Conservation (phyloP, 192 early-diverging fungal species). For the Coemansia javaensis region DNA sequence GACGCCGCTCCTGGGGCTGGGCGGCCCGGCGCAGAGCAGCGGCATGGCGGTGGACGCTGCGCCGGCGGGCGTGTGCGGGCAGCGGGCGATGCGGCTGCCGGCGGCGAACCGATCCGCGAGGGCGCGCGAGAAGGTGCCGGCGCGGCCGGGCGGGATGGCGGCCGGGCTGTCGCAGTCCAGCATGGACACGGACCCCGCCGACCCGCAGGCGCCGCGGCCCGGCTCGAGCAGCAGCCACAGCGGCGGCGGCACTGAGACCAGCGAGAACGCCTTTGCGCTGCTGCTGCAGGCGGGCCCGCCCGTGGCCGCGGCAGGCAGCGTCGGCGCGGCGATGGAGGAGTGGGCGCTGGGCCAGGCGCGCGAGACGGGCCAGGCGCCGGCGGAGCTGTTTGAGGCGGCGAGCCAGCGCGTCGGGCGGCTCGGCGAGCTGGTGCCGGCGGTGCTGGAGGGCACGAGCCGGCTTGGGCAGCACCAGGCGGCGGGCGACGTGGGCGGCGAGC, state of each 20-base stretch:
- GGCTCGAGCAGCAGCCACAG: background rate
- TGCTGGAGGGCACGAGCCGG: slow-evolving; percentile 9
- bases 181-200: slow-evolving; percentile 32
- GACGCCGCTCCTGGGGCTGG: slow-evolving; percentile 9
- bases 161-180: slow-evolving; percentile 2
- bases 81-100: slow-evolving; percentile 15
- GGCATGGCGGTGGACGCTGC: no score
- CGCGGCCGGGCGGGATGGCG: background rate
- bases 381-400: slow-evolving; percentile 2
- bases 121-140: slow-evolving; percentile 28
- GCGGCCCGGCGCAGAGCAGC: no score
- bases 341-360: slow-evolving; percentile 26
- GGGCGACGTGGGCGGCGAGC: slow-evolving; percentile 10
- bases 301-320: background rate
- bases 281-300: slow-evolving; percentile 10
- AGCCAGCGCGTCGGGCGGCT: slow-evolving; percentile 19
- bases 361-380: slow-evolving; percentile 7
- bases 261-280: slow-evolving; percentile 11
- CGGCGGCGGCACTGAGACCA: background rate
- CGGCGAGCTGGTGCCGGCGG: slow-evolving; percentile 13
- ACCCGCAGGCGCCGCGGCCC: slow-evolving; percentile 1
- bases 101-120: slow-evolving; percentile 12
- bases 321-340: slow-evolving; percentile 21
- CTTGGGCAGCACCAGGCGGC: background rate
- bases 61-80: background rate